Conservation (phyloP, 768 basidiomycete genomes). For the Leccinum fibrillosum region DNA sequence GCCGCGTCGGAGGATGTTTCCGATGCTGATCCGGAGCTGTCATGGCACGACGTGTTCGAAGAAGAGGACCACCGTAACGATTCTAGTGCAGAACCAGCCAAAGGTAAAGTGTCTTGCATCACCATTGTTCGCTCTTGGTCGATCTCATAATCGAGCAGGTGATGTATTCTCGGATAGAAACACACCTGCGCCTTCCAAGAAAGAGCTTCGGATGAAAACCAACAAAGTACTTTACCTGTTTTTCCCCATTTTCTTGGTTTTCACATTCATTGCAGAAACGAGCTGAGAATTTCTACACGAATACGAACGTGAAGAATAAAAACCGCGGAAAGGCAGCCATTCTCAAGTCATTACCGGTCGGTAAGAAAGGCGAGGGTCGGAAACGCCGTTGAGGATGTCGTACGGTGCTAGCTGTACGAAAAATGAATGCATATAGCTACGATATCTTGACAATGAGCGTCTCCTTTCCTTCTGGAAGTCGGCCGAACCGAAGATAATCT, state of each 20-base stretch:
- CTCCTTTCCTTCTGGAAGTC: neutral
- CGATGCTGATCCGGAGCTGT: slow-evolving; percentile 47
- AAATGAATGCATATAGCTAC: slow-evolving; percentile 6
- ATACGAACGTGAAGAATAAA: slow-evolving; percentile 85
- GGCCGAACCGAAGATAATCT: slow-evolving; percentile 31
- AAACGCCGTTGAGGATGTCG: slow-evolving; percentile 31
- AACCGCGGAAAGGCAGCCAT: slow-evolving; percentile 63
- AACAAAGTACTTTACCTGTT: slow-evolving; percentile 61
- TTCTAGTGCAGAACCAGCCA: slow-evolving; percentile 7
- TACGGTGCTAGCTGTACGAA: slow-evolving; percentile 11
- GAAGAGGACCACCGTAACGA: slow-evolving; percentile 37
- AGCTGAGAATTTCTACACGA: slow-evolving; percentile 84
- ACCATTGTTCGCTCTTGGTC: neutral
- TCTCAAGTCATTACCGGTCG: slow-evolving; percentile 53
- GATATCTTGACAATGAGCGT: slow-evolving; percentile 2
- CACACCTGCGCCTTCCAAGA: slow-evolving; percentile 36
- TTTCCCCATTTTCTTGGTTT: neutral
- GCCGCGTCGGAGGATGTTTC: slow-evolving; percentile 34
- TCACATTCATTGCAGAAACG: slow-evolving; percentile 58
- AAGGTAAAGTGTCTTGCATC: slow-evolving; percentile 20
- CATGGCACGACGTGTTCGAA: slow-evolving; percentile 86
- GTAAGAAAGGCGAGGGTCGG: slow-evolving; percentile 45
- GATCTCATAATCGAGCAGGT: slow-evolving; percentile 23
- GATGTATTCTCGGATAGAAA: slow-evolving; percentile 34
- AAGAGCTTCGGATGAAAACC: slow-evolving; percentile 86